Percentiles rank a stretch among this genome's conserved stretches.
Evolutionary conservation across 495 filamentous ascomycete genomes (phyloP).

Genomic region (Ascobolus immersus): DNA sequence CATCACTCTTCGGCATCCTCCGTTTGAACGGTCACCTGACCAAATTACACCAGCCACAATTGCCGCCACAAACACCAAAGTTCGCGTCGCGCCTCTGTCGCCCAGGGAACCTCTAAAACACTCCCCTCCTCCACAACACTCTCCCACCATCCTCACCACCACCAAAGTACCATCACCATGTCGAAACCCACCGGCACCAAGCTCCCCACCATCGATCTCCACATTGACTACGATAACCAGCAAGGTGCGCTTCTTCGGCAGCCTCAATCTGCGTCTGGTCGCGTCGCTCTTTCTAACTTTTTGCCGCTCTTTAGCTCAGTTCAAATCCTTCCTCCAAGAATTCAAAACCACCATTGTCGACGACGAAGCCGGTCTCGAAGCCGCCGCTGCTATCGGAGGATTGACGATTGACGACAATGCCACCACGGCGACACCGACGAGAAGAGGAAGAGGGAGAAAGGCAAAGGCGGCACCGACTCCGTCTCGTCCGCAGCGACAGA

Average conservation of each 20-base stretch:
- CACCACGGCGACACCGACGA: slow-evolving; percentile 23
- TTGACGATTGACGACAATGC: slow-evolving; percentile 75
- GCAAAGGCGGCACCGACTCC: slow-evolving; percentile 16
- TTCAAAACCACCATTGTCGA: slow-evolving; percentile 65
- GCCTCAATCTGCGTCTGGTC: no score
- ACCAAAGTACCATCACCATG: no score
- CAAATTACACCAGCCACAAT: no score
- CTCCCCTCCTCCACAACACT: no score
- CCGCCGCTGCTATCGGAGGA: slow-evolving; percentile 31
- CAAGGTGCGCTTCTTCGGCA: slow-evolving; percentile 28
- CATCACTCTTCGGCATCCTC: no score
- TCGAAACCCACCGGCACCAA: no score
- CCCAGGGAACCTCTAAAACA: no score
- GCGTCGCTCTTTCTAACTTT: slow-evolving; percentile 6
- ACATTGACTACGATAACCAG: slow-evolving; percentile 59
- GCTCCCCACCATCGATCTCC: slow-evolving; percentile 14
- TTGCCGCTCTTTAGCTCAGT: slow-evolving; percentile 35
- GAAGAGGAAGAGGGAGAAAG: slow-evolving; percentile 19
- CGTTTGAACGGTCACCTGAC: no score
- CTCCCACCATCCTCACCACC: no score
- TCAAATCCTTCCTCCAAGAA: slow-evolving; percentile 61
- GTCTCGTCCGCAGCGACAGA: slow-evolving; percentile 15
- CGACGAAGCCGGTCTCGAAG: slow-evolving; percentile 43
- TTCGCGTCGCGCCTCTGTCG: no score
- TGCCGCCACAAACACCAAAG: no score